A percentile compares a stretch with the other conserved stretches of the same genome.
Conservation (phyloP, 1,284 basidiomycete genomes). For the Flammula alnicola region DNA sequence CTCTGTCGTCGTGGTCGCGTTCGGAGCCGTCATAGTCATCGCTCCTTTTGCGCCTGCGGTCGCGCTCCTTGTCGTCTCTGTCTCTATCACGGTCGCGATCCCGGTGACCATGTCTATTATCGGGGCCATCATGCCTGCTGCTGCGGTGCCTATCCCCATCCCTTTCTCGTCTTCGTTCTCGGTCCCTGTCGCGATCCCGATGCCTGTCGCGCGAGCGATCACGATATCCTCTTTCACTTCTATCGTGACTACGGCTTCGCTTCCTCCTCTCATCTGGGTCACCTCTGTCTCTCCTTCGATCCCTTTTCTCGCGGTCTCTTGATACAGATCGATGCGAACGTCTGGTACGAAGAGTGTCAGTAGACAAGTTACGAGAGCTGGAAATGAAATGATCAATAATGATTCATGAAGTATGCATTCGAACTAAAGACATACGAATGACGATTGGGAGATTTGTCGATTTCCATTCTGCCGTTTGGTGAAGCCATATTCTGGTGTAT, state of each 20-base stretch:
- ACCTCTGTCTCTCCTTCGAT: constrained; percentile 53
- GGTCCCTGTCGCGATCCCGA: constrained; percentile 47
- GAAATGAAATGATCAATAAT: constrained; percentile 9
- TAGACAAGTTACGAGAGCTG: constrained; percentile 72
- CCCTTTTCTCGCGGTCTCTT: constrained; percentile 56
- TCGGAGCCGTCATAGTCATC: constrained; percentile 35
- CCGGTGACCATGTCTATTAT: constrained; percentile 46
- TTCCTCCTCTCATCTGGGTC: constrained; percentile 55
- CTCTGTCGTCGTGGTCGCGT: constrained; percentile 52
- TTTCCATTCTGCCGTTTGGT: constrained; percentile 56
- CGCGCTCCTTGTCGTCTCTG: constrained; percentile 50
- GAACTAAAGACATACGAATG: constrained; percentile 57
- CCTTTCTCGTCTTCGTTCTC: constrained; percentile 43
- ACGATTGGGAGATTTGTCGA: constrained; percentile 65
- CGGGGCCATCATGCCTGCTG: constrained; percentile 27
- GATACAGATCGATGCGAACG: constrained; percentile 75
- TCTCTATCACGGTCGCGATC: constrained; percentile 45
- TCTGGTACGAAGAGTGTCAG: constrained; percentile 71
- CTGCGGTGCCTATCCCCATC: constrained; percentile 40
- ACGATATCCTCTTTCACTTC: constrained; percentile 51
- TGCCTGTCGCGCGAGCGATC: constrained; percentile 59
- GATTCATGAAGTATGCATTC: constrained; percentile 16
- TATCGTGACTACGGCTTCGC: constrained; percentile 57
- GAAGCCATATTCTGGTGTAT: constrained; percentile 32
- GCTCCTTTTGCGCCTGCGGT: constrained; percentile 48